Conservation (phyloP, 2,329 filamentous ascomycete genomes). For the Fusarium sp. region DNA sequence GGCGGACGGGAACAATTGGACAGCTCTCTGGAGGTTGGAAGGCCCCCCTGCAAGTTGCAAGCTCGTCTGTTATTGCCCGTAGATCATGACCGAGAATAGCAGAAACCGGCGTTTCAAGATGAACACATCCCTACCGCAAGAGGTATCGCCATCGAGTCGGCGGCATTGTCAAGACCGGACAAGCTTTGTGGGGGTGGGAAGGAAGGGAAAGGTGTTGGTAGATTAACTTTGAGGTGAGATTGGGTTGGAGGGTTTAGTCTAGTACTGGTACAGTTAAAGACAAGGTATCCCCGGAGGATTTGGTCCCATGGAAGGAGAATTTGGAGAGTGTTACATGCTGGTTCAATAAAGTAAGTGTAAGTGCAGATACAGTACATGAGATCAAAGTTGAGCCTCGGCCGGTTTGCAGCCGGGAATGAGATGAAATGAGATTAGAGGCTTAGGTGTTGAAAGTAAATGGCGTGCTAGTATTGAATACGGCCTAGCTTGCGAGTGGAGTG, state of each 20-base stretch:
- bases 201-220: constrained; percentile 25
- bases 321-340: background rate
- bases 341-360: background rate
- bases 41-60: constrained; percentile 5
- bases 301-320: constrained; percentile 4
- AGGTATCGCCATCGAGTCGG: constrained; percentile 39
- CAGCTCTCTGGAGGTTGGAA: background rate
- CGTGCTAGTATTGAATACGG: background rate
- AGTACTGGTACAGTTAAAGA: background rate
- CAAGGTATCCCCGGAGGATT: constrained; percentile 12
- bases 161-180: constrained; percentile 52
- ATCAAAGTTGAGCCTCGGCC: constrained; percentile 16
- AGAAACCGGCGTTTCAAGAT: constrained; percentile 51
- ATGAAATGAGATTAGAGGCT: constrained; percentile 1
- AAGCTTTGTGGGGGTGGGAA: constrained; percentile 51
- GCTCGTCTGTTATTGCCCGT: constrained; percentile 23
- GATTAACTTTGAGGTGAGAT: constrained; percentile 31
- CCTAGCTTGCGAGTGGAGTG: constrained; percentile 5
- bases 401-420: constrained; percentile 2
- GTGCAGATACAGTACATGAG: background rate
- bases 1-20: constrained; percentile 16
- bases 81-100: constrained; percentile 43
- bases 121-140: constrained; percentile 47
- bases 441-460: background rate
- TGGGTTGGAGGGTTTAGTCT: constrained; percentile 20